Conservation (phyloP, 306 rosid species). For the Quercus rubra region DNA sequence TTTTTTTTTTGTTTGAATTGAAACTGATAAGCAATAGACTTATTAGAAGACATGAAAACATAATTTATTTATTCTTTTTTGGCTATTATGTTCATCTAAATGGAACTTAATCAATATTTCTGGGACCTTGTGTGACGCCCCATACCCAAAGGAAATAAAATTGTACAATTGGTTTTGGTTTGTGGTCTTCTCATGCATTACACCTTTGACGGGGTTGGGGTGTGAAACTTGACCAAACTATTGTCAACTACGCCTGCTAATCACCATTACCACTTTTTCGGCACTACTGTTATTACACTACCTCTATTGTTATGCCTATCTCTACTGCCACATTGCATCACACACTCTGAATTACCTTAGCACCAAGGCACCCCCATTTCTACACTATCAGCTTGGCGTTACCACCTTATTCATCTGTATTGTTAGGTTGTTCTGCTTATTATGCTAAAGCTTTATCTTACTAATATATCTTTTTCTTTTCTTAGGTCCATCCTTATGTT, state of each 20-base stretch:
- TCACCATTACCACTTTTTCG: background rate
- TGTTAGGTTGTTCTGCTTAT: background rate
- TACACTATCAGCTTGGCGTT: background rate
- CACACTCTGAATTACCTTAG: background rate
- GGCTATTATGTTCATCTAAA: background rate
- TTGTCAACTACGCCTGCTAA: background rate
- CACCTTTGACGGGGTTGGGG: too few relatives aligned
- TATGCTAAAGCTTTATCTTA: background rate
- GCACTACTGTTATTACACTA: background rate
- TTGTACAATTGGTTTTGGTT: too few relatives aligned
- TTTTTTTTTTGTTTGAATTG: background rate
- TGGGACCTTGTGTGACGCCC: background rate
- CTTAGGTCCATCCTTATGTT: conserved; percentile 89
- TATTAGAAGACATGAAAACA: background rate
- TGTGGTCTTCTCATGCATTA: too few relatives aligned
- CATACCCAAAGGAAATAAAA: too few relatives aligned
- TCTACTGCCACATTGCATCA: too few relatives aligned
- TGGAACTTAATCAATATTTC: background rate
- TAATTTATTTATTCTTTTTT: background rate
- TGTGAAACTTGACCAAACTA: background rate
- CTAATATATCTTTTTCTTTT: conserved; percentile 1
- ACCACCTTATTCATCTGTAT: background rate
- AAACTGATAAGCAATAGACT: background rate
- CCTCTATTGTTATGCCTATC: background rate
- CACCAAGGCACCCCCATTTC: background rate